Evolutionary conservation across 345 rosid genomes (phyloP).

Genomic region (Syzygium grande): DNA sequence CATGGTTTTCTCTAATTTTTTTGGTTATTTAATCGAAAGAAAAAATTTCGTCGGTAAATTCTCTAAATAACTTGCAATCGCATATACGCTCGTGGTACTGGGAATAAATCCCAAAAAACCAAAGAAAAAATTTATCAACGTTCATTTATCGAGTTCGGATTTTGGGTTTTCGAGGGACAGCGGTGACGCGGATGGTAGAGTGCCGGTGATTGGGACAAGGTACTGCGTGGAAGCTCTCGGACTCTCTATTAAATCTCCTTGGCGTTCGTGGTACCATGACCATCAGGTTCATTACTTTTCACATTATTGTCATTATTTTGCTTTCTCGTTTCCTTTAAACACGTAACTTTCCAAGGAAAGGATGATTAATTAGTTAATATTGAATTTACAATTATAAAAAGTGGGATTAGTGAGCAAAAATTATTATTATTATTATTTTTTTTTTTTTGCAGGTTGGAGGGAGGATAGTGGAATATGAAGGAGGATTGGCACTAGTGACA

Average conservation of each 20-base stretch:
- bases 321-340: background rate
- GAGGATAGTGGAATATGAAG: conserved; percentile 41
- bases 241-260: conserved; percentile 30
- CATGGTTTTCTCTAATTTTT: background rate
- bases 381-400: background rate
- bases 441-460: conserved; percentile 43
- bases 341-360: background rate
- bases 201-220: conserved; percentile 44
- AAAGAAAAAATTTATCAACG: background rate
- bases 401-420: background rate
- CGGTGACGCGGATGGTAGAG: conserved; percentile 55
- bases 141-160: background rate
- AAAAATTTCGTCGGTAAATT: background rate
- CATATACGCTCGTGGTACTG: background rate
- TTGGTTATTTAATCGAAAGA: background rate
- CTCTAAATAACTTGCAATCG: background rate
- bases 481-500: conserved; percentile 38
- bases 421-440: background rate
- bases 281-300: conserved; percentile 23
- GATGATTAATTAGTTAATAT: background rate
- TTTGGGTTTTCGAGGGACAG: conserved; percentile 11
- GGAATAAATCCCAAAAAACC: background rate
- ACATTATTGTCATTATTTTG: background rate
- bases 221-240: conserved; percentile 40
- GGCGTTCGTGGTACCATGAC: conserved; percentile 52